Evolutionary conservation across 176 grass and related monocot genomes (phyloP), one percentile per base, ranked within the genome.

Genomic region (Tillandsia fasciculata): DNA sequence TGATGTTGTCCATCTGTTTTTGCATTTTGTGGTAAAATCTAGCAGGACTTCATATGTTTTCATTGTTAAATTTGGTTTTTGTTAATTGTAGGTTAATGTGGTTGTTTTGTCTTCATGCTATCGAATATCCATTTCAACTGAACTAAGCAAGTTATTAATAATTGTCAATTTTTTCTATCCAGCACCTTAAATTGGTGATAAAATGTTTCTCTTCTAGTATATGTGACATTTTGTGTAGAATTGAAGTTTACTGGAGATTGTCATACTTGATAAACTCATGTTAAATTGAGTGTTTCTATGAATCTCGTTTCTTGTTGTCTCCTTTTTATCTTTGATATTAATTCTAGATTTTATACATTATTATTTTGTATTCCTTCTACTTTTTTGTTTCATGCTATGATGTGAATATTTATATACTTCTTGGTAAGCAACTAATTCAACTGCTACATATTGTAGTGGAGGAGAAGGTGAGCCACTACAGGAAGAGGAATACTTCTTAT

Each of bases 401-500:
- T 15, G 15, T 20, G 22, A 18, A 18, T n/a, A 18, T 61, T 61
- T 18, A n/a, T 15, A 61, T 61, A 18, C 14, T 15, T n/a, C 14
- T 15, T n/a, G 12, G 22, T 23, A 23, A 23, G 47, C 14, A 83
- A 58, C 56, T 88, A 81, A 72, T 68, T 12, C 15, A 79, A 18
- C n/a, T 82, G 42, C 68, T 78, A 51, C 9, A 33, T 9, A n/a
- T 74, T 83, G 27, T 51, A 99, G 95, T 74, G 84, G 87, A 12
- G 63, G 76, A 78, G 81, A 92, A 20, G 87, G 80, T 63, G 84
- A 85, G 66, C 75, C 83, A 65, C 77, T 96, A 79, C 84, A 89
- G 85, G 95, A 99, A 80, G 90, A 99, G 70, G 87, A 99, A 75
- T 94, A 90, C 80, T 99, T 94, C 52, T 86, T 85, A 52, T 99